Evolutionary conservation across 177 flowering plant genomes (phyloP).

Genomic region (Vitis hybrid): DNA sequence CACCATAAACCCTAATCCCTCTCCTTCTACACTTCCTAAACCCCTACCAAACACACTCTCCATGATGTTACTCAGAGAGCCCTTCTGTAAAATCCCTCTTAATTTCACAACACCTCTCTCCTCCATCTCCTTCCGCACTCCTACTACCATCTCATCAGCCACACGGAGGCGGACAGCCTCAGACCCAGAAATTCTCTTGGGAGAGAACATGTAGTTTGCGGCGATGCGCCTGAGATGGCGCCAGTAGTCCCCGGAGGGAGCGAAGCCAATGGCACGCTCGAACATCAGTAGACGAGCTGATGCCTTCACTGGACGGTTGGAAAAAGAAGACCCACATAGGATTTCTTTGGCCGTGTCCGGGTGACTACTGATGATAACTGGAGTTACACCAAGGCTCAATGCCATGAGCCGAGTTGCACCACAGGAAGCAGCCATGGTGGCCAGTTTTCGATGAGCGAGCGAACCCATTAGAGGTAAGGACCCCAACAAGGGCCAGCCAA

Average conservation of each 20-base stretch:
- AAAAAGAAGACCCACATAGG: conserved; percentile 51
- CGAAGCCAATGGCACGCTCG: conserved; percentile 85
- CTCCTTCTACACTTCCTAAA: conserved; percentile 14
- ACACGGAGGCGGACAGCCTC: conserved; percentile 42
- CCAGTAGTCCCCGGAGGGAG: conserved; percentile 80
- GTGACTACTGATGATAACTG: conserved; percentile 66
- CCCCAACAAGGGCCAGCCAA: conserved; percentile 71
- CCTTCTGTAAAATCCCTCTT: conserved; percentile 50
- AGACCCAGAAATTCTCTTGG: conserved; percentile 45
- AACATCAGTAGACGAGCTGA: conserved; percentile 72
- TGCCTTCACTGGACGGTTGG: conserved; percentile 73
- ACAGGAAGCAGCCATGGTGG: conserved; percentile 39
- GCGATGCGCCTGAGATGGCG: conserved; percentile 59
- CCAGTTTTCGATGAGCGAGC: conserved; percentile 64
- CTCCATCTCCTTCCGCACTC: conserved; percentile 37
- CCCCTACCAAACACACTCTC: conserved; percentile 68
- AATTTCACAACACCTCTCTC: conserved; percentile 50
- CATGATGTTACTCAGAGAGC: conserved; percentile 51
- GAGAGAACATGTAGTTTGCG: conserved; percentile 66
- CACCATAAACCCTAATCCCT: conserved; percentile 53
- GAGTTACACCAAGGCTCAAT: conserved; percentile 55
- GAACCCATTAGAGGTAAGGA: conserved; percentile 49
- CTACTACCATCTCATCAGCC: conserved; percentile 41
- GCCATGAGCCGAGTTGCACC: conserved; percentile 68
- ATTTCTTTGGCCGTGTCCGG: conserved; percentile 82